Percentiles rank a stretch among this genome's conserved stretches.
Conservation (phyloP, 129 eudicot genomes). For the Lactuca sativa region DNA sequence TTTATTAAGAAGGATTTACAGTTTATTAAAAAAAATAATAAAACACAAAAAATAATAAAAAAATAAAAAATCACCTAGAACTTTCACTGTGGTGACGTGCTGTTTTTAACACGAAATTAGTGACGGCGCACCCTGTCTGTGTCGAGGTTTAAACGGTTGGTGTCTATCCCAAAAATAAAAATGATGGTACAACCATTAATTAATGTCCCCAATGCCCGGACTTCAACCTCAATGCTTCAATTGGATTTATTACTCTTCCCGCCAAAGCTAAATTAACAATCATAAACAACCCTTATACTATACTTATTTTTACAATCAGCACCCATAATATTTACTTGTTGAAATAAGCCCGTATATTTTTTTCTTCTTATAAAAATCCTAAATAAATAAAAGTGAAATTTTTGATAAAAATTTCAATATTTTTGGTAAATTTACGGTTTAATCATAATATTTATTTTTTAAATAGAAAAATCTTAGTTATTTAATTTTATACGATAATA, state of each 20-base stretch:
- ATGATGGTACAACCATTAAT: slow-evolving; percentile 7
- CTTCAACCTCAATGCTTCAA: slow-evolving; percentile 19
- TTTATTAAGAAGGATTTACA: too few relatives aligned
- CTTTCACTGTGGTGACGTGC: slow-evolving; percentile 8
- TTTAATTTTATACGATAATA: too few relatives aligned
- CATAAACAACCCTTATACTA: not conserved
- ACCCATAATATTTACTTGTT: not conserved
- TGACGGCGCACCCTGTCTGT: slow-evolving; percentile 18
- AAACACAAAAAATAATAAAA: too few relatives aligned
- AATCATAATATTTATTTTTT: not conserved
- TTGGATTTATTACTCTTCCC: slow-evolving; percentile 33
- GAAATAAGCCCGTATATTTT: not conserved
- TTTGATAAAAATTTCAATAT: too few relatives aligned
- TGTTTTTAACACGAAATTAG: slow-evolving; percentile 2
- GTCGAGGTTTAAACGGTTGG: slow-evolving; percentile 27
- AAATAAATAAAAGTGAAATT: not conserved
- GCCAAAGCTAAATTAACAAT: slow-evolving; percentile 20
- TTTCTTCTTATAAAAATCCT: not conserved
- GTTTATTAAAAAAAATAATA: too few relatives aligned
- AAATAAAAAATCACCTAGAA: not conserved
- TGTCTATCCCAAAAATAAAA: slow-evolving; percentile 22
- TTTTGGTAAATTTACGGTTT: too few relatives aligned
- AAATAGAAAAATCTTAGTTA: too few relatives aligned
- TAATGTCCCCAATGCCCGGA: slow-evolving; percentile 31
- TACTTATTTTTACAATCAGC: not conserved